Percentiles rank a stretch among this genome's conserved stretches.
These are phyloP conservation scores for Heimioporus retisporus DNA, from an alignment of 1,284 basidiomycete genomes.

Conservation along the genomic window DNA sequence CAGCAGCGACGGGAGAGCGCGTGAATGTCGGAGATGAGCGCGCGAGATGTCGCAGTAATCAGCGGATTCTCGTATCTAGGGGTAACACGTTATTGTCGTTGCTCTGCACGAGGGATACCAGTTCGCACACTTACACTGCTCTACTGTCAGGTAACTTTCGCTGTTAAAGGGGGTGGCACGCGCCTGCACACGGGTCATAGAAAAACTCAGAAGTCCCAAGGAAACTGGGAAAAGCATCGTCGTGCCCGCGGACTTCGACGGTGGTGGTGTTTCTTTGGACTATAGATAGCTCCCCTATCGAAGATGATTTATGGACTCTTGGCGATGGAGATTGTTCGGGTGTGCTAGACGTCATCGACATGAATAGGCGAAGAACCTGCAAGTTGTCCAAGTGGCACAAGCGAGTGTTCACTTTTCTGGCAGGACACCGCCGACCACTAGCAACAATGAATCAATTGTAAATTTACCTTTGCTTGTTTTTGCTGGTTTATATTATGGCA, in stretches of 20 bases:
- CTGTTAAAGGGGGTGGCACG: conserved; percentile 36
- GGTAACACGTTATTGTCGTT: conserved; percentile 15
- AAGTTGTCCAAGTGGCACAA: no score
- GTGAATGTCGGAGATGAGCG: conserved; percentile 76
- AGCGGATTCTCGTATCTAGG: conserved; percentile 79
- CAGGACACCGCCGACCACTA: no score
- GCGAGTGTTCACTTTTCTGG: background rate
- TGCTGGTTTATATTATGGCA: background rate
- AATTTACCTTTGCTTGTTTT: conserved; percentile 7
- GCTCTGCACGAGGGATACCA: background rate
- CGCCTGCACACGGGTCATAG: conserved; percentile 76
- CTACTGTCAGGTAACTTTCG: conserved; percentile 24
- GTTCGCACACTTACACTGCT: conserved; percentile 35
- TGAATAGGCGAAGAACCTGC: conserved; percentile 4
- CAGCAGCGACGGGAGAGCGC: conserved; percentile 65
- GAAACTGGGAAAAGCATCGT: conserved; percentile 48
- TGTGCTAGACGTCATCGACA: conserved; percentile 17
- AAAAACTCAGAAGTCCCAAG: conserved; percentile 65
- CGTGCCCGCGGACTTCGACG: conserved; percentile 72
- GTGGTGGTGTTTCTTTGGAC: conserved; percentile 65
- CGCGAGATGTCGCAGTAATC: conserved; percentile 76
- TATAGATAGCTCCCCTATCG: conserved; percentile 48
- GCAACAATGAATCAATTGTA: background rate
- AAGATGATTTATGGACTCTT: conserved; percentile 18
- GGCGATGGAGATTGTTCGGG: conserved; percentile 2